Conservation (phyloP, 306 rosid genomes). For the Pterocarpus macrocarpus region DNA sequence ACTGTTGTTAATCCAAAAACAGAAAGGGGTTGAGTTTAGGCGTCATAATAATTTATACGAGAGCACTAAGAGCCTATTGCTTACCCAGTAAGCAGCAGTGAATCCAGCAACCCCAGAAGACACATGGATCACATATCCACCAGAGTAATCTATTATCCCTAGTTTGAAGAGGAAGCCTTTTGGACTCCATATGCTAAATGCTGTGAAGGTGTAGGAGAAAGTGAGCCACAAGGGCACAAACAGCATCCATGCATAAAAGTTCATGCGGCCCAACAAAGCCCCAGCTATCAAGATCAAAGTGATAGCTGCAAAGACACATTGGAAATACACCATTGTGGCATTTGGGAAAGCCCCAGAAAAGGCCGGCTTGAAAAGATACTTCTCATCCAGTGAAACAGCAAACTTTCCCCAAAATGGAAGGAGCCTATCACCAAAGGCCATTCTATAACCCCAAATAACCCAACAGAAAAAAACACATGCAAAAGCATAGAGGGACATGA, state of each 20-base stretch:
- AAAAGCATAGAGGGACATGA: slow-evolving; percentile 63
- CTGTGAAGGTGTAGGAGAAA: slow-evolving; percentile 56
- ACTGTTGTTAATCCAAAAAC: no score
- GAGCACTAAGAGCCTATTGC: neutral
- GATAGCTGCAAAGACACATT: slow-evolving; percentile 59
- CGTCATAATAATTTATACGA: no score
- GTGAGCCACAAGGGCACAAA: slow-evolving; percentile 69
- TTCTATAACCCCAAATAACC: slow-evolving; percentile 56
- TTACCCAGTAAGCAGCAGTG: slow-evolving; percentile 65
- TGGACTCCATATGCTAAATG: slow-evolving; percentile 61
- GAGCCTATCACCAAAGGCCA: slow-evolving; percentile 57
- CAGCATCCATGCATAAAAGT: slow-evolving; percentile 64
- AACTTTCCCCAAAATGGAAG: slow-evolving; percentile 56
- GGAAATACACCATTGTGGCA: slow-evolving; percentile 60
- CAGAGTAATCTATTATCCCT: slow-evolving; percentile 57
- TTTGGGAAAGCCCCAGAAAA: slow-evolving; percentile 48
- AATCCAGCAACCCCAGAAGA: slow-evolving; percentile 68
- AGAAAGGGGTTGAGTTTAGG: no score
- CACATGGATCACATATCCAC: slow-evolving; percentile 63
- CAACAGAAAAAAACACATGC: slow-evolving; percentile 60
- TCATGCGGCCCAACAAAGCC: slow-evolving; percentile 62
- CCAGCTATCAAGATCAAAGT: slow-evolving; percentile 63
- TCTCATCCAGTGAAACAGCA: slow-evolving; percentile 41
- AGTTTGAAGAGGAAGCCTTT: slow-evolving; percentile 37
- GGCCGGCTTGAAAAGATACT: slow-evolving; percentile 39